Conservation (phyloP, 805 yeast genomes). For the Metschnikowia henanensis region DNA sequence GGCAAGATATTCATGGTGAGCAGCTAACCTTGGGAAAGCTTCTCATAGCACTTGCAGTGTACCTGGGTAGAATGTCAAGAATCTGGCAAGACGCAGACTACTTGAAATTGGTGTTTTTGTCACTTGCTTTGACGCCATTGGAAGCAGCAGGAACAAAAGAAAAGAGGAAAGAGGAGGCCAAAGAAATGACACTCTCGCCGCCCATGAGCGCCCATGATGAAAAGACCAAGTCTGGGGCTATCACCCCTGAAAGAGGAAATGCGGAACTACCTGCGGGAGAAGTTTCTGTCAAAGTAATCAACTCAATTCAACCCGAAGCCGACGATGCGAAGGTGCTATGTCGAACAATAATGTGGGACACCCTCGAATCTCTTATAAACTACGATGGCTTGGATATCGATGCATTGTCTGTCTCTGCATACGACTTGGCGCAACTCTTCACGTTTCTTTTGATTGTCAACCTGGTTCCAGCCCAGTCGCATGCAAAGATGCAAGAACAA, state of each 20-base stretch:
- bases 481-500: constrained; percentile 30
- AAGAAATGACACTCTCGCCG: not conserved
- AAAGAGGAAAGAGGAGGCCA: too few relatives aligned
- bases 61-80: constrained; percentile 41
- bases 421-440: constrained; percentile 43
- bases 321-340: constrained; percentile 6
- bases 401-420: constrained; percentile 37
- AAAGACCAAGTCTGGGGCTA: not conserved
- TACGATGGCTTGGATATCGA: constrained; percentile 47
- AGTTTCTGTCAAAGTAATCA: constrained; percentile 1
- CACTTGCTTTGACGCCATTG: constrained; percentile 28
- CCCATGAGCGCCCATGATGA: not conserved
- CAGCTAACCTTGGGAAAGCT: constrained; percentile 38
- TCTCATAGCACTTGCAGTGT: constrained; percentile 32
- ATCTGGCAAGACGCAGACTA: constrained; percentile 40
- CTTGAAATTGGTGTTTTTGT: constrained; percentile 46
- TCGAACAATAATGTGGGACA: constrained; percentile 27
- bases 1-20: not conserved
- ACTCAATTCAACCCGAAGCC: not conserved
- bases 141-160: too few relatives aligned
- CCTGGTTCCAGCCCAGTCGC: constrained; percentile 29
- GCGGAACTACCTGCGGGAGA: constrained; percentile 8
- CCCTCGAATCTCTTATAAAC: constrained; percentile 36
- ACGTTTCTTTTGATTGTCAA: constrained; percentile 49
- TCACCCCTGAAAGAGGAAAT: not conserved